Base-by-base conservation (phyloP, 2,329 filamentous ascomycete genomes). In the Stachybotrys chlorohalonatus region DNA sequence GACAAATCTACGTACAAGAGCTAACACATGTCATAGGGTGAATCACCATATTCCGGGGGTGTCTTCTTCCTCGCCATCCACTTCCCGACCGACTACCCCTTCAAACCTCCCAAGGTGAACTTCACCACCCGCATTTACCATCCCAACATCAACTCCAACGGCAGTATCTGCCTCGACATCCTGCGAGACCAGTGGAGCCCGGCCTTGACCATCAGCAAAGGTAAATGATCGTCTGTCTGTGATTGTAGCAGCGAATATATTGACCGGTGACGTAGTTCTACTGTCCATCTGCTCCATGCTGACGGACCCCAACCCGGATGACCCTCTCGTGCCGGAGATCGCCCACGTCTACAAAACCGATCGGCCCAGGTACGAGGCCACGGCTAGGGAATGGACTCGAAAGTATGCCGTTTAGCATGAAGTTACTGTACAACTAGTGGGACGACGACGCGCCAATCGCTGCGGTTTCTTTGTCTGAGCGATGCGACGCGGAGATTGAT, bases 71-170 rank as follows among this genome's bases (percentile, higher is more conserved):
- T 99, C 63, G 87, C 89, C 65, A 99, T 99, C 71, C 91, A 96
- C 78, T 97, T 99, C 82, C 94, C 94, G 64, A 99, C 94, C 82
- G 94, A 99, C 82, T 99, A 99, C 77, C 94, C 94, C 47, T 99
- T 99, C 84, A 99, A 99, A 87, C 94, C 94, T 60, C 94, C 94
- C 65, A 99, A 99, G 85, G 92, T 99, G 77, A 96, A 96, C 87
- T 99, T 99, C 84, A 97, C 91, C 66, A 99, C 94, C 62, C 89
- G 93, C 71, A 97, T 99, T 80, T 99, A 99, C 75, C 94, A 99
- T 79, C 94, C 94, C 68, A 99, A 99, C 79, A 99, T 99, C 90
- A 99, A 99, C 85, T 95, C 90, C 64, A 97, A 97, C 75, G 94
- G 94, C 75, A 96, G 92, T 76, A 99, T 99, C 76, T 99, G 94